Evolutionary conservation across 331 rosid genomes (phyloP).

Genomic region (Rhamnella rubrinervis): DNA sequence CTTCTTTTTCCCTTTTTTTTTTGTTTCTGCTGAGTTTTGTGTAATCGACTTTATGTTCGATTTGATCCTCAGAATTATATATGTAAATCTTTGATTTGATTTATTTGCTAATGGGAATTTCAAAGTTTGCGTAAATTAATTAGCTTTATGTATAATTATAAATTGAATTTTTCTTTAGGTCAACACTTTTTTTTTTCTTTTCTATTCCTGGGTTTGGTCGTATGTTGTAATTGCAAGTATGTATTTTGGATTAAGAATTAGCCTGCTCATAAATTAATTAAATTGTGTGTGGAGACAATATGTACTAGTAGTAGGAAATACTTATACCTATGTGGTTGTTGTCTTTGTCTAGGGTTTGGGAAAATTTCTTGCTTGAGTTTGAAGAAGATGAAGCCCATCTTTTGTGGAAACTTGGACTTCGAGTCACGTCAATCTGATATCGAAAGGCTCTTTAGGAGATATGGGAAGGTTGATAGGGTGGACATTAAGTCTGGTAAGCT

Average conservation of each 20-base stretch:
- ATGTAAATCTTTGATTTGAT: no score
- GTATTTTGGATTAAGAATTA: not conserved
- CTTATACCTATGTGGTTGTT: not conserved
- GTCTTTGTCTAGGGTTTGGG: not conserved
- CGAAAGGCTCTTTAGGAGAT: conserved; percentile 73
- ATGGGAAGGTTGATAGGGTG: conserved; percentile 83
- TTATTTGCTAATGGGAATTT: not conserved
- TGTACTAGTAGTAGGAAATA: not conserved
- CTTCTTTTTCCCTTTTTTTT: no score
- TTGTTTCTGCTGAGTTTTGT: no score
- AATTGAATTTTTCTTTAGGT: no score
- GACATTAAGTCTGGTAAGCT: conserved; percentile 77
- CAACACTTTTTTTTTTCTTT: no score
- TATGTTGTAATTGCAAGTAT: no score
- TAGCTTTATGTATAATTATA: no score
- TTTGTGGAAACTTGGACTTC: conserved; percentile 78
- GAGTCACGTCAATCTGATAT: conserved; percentile 78
- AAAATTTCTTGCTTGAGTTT: conserved; percentile 17
- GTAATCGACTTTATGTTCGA: no score
- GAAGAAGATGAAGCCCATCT: conserved; percentile 62
- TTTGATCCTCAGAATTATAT: no score
- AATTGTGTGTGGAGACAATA: not conserved
- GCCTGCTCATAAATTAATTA: not conserved
- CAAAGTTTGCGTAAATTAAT: no score
- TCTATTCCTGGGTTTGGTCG: no score